Conservation (phyloP, 2,329 filamentous ascomycete species). For the Fonsecaea multimorphosa region DNA sequence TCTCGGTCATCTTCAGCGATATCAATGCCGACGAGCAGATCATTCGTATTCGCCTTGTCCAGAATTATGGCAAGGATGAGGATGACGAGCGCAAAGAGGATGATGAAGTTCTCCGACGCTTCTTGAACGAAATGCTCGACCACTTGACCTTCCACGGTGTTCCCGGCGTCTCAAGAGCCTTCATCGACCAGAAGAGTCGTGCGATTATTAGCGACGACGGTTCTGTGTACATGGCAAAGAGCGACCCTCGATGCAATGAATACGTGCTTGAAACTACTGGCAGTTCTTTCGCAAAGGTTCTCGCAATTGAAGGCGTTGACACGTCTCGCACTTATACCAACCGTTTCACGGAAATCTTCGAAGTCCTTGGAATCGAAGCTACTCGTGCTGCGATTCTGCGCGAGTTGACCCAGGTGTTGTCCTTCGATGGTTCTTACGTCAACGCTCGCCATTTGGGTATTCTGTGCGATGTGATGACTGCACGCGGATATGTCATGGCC, state of each 20-base stretch:
- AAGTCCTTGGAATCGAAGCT: slow-evolving; percentile 95
- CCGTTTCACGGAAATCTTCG: slow-evolving; percentile 91
- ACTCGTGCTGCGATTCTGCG: slow-evolving; percentile 84
- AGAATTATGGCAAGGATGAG: slow-evolving; percentile 70
- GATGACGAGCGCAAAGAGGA: slow-evolving; percentile 80
- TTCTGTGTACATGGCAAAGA: slow-evolving; percentile 74
- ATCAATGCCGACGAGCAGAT: slow-evolving; percentile 96
- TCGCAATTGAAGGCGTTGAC: slow-evolving; percentile 88
- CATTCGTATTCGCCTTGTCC: slow-evolving; percentile 85
- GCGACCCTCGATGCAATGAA: slow-evolving; percentile 78
- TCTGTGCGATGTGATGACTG: slow-evolving; percentile 96
- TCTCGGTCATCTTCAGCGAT: slow-evolving; percentile 95
- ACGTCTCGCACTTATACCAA: slow-evolving; percentile 87
- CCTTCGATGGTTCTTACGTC: slow-evolving; percentile 99
- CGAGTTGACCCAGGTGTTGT: slow-evolving; percentile 89
- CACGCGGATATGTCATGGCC: slow-evolving; percentile 89
- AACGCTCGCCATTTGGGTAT: slow-evolving; percentile 97
- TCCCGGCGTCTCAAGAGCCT: slow-evolving; percentile 83
- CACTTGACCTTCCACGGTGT: slow-evolving; percentile 91
- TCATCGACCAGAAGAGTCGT: slow-evolving; percentile 81
- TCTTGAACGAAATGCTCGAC: slow-evolving; percentile 90
- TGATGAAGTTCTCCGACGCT: slow-evolving; percentile 88
- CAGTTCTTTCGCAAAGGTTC: slow-evolving; percentile 81
- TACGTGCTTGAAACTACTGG: slow-evolving; percentile 97
- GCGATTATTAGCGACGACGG: slow-evolving; percentile 73